Conservation (phyloP, 768 basidiomycete genomes). For the Gloeostereum incarnatum region DNA sequence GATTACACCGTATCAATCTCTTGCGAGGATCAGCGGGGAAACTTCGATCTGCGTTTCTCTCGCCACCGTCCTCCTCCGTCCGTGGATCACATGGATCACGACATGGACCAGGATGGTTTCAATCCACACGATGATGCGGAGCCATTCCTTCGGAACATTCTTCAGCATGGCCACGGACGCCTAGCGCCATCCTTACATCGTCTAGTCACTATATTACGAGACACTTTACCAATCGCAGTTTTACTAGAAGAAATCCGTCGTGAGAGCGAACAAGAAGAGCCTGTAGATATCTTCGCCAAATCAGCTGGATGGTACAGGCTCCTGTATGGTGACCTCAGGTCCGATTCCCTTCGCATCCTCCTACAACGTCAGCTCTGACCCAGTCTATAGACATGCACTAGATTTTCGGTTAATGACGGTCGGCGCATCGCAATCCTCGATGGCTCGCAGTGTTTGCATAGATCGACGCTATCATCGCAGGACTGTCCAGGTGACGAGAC, state of each 20-base stretch:
- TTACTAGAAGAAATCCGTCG: constrained; percentile 52
- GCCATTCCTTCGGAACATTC: constrained; percentile 59
- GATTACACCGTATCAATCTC: constrained; percentile 73
- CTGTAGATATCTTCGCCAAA: constrained; percentile 66
- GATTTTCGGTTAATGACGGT: constrained; percentile 70
- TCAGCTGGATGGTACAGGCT: constrained; percentile 78
- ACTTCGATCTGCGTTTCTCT: constrained; percentile 68
- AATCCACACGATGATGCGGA: constrained; percentile 81
- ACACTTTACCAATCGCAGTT: constrained; percentile 70
- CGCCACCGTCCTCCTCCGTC: constrained; percentile 21
- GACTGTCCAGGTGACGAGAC: constrained; percentile 4
- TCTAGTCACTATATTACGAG: constrained; percentile 59
- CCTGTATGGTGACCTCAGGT: constrained; percentile 62
- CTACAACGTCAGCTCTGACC: constrained; percentile 4
- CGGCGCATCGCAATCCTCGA: constrained; percentile 65
- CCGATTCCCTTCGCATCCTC: constrained; percentile 8
- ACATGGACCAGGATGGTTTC: constrained; percentile 20
- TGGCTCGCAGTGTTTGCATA: constrained; percentile 57
- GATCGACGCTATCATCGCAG: constrained; percentile 36
- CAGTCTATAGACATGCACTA: constrained; percentile 51
- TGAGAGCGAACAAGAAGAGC: constrained; percentile 19
- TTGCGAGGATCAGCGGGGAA: constrained; percentile 70
- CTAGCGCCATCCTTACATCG: constrained; percentile 57
- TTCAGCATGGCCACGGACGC: constrained; percentile 56
- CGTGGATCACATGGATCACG: constrained; percentile 10